Evolutionary conservation across 306 rosid genomes (phyloP).

Genomic region (Hippophae gyantsensis): DNA sequence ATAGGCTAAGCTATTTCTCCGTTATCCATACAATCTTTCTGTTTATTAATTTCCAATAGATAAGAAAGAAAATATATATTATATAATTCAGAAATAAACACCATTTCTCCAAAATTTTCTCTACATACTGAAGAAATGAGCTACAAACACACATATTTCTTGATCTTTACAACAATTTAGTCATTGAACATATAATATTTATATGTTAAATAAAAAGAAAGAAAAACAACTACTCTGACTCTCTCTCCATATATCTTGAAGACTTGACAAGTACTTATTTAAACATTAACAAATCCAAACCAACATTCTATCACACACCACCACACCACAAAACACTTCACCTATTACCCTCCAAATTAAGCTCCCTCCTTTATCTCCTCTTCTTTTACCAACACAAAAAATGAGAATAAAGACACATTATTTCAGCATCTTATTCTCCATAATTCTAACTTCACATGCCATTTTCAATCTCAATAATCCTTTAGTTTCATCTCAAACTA

Average conservation of each 20-base stretch:
- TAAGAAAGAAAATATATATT: no score
- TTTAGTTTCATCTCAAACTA: conserved; percentile 14
- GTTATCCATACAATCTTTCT: no score
- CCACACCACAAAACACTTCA: conserved; percentile 2
- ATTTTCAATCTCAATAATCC: background rate
- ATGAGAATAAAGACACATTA: conserved; percentile 11
- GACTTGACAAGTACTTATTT: conserved; percentile 6
- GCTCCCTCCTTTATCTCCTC: background rate
- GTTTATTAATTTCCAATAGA: no score
- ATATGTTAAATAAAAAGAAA: background rate
- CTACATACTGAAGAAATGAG: no score
- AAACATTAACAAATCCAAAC: conserved; percentile 11
- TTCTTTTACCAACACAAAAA: background rate
- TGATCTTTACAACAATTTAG: conserved; percentile 23
- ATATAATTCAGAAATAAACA: no score
- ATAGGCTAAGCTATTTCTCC: no score
- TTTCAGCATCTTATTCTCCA: conserved; percentile 10
- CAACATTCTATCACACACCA: conserved; percentile 9
- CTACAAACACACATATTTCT: conserved; percentile 20
- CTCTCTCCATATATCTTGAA: background rate
- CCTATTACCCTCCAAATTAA: conserved; percentile 21
- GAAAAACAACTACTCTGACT: background rate
- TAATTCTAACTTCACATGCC: conserved; percentile 11
- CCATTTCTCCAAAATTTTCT: no score
- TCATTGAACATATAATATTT: conserved; percentile 18